These are phyloP conservation scores for Datisca glomerata DNA, from an alignment of 306 rosid genomes.

Conservation along the genomic window DNA sequence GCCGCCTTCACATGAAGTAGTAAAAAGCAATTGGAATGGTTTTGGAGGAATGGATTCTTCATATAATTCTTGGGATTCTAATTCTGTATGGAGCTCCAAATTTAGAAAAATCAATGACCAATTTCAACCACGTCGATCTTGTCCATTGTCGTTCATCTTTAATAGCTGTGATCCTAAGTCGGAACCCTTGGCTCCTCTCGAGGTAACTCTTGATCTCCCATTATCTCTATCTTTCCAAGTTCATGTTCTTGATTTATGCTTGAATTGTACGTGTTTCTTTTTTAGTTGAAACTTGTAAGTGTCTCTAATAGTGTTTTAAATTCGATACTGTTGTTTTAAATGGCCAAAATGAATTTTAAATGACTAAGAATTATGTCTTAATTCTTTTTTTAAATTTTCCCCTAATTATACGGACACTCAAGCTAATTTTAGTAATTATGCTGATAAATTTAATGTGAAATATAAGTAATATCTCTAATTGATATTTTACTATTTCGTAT, in stretches of 20 bases:
- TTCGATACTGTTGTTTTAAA: no score
- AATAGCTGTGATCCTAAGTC: neutral
- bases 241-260: neutral
- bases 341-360: no score
- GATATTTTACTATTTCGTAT: no score
- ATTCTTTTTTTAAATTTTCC: neutral
- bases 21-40: slow-evolving; percentile 11
- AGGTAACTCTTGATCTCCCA: no score
- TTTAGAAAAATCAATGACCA: slow-evolving; percentile 7
- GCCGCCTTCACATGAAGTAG: slow-evolving; percentile 14
- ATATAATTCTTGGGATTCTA: slow-evolving; percentile 8
- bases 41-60: slow-evolving; percentile 10
- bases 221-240: neutral
- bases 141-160: slow-evolving; percentile 11
- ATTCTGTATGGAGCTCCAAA: slow-evolving; percentile 19
- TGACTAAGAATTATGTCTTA: no score
- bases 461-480: no score
- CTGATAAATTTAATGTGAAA: no score
- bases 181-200: neutral
- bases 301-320: no score
- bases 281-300: neutral
- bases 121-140: slow-evolving; percentile 12
- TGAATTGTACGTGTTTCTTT: no score
- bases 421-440: no score
- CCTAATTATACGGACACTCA: no score